A percentile compares a stretch with the other conserved stretches of the same genome.
These are phyloP conservation scores for Salvia splendens DNA, from an alignment of 257 asterid genomes.

Conservation along the genomic window DNA sequence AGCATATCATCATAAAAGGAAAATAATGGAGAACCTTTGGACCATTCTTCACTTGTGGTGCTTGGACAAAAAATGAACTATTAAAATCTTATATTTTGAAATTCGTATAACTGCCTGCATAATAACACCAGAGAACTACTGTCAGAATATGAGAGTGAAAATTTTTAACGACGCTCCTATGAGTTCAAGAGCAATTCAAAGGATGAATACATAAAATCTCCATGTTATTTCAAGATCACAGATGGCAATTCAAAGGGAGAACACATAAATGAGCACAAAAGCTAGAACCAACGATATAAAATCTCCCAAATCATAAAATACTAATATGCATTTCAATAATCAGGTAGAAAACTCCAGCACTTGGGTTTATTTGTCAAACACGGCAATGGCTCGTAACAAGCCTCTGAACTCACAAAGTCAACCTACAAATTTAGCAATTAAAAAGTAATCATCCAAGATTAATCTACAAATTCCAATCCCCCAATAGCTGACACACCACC, in stretches of 20 bases:
- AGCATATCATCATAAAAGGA: neutral
- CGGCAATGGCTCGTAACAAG: constrained; percentile 10
- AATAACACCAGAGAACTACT: constrained; percentile 11
- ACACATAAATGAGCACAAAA: constrained; percentile 5
- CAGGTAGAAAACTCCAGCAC: constrained; percentile 10
- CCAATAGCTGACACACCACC: neutral
- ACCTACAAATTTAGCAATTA: neutral
- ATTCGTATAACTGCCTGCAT: constrained; percentile 23
- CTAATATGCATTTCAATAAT: neutral
- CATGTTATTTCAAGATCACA: constrained; percentile 10
- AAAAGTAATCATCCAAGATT: neutral
- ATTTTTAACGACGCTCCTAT: neutral
- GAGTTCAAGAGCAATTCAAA: neutral
- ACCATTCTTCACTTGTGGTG: constrained; percentile 67
- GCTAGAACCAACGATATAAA: neutral
- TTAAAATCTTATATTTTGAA: constrained; percentile 24
- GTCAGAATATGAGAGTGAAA: constrained; percentile 16
- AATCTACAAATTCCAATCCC: neutral
- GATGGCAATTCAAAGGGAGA: neutral
- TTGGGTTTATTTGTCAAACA: neutral
- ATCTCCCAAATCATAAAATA: neutral
- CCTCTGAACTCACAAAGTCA: constrained; percentile 2
- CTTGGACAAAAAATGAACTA: constrained; percentile 26
- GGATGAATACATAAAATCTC: neutral
- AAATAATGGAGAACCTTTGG: constrained; percentile 53